Evolutionary conservation across 345 rosid genomes (phyloP).

Genomic region (Salix udensis): DNA sequence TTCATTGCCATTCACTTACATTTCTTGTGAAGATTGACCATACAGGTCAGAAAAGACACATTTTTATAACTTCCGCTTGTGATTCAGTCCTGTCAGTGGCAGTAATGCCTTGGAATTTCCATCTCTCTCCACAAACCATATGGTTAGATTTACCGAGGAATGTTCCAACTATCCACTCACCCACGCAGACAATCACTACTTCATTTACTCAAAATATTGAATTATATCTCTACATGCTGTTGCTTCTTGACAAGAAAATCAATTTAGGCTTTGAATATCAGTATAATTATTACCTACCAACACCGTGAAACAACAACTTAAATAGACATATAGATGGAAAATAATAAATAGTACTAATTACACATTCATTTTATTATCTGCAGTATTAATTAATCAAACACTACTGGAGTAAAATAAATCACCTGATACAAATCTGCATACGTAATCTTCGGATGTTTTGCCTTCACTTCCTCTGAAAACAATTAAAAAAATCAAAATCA

Average conservation of each 20-base stretch:
- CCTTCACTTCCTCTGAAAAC: constrained; percentile 68
- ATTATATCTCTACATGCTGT: neutral
- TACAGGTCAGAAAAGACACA: neutral
- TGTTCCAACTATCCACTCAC: neutral
- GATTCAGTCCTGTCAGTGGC: neutral
- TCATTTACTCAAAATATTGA: neutral
- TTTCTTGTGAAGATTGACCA: neutral
- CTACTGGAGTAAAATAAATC: constrained; percentile 1
- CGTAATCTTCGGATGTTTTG: constrained; percentile 69
- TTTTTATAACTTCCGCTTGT: neutral
- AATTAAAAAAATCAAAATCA: neutral
- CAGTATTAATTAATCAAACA: neutral
- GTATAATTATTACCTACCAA: neutral
- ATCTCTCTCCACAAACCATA: neutral
- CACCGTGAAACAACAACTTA: neutral
- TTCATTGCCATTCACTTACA: neutral
- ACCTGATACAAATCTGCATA: constrained; percentile 79
- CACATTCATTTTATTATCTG: neutral
- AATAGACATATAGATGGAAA: neutral
- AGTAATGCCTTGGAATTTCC: neutral
- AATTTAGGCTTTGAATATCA: neutral
- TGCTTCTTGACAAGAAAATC: neutral
- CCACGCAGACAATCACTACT: neutral
- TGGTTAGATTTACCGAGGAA: neutral
- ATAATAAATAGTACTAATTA: neutral